Evolutionary conservation across 352 stramenopile species (phyloP).

Genomic region (Peronospora belbahrii): DNA sequence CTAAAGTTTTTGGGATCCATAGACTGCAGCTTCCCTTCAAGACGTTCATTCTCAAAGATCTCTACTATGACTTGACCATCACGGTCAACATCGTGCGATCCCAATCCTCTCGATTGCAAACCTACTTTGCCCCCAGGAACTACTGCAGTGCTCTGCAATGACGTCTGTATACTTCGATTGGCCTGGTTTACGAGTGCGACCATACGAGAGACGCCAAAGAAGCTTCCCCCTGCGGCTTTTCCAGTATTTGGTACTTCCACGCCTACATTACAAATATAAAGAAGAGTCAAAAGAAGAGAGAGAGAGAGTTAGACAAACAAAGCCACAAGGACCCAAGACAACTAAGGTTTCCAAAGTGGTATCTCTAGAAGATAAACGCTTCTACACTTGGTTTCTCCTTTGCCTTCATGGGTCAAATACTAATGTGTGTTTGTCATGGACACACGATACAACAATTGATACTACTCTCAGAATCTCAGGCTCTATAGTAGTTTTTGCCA

Average conservation of each 20-base stretch:
- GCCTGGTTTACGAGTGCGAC: slow-evolving; percentile 59
- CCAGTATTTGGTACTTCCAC: slow-evolving; percentile 22
- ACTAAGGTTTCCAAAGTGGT: neutral
- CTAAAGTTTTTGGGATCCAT: slow-evolving; percentile 71
- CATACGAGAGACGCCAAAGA: slow-evolving; percentile 68
- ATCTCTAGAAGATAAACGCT: slow-evolving; percentile 3
- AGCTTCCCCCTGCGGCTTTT: slow-evolving; percentile 44
- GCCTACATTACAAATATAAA: slow-evolving; percentile 14
- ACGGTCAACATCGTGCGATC: slow-evolving; percentile 52
- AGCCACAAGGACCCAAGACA: neutral
- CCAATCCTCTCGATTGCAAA: slow-evolving; percentile 34
- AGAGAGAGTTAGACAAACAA: slow-evolving; percentile 1
- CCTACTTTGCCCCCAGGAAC: slow-evolving; percentile 17
- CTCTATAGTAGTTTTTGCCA: too few relatives aligned
- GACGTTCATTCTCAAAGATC: slow-evolving; percentile 82
- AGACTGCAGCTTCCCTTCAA: slow-evolving; percentile 63
- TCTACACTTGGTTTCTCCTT: slow-evolving; percentile 57
- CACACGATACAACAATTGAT: too few relatives aligned
- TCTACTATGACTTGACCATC: slow-evolving; percentile 68
- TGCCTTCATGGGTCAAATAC: slow-evolving; percentile 52
- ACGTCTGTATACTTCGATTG: slow-evolving; percentile 64
- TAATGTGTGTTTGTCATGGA: too few relatives aligned
- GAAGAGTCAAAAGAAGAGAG: neutral
- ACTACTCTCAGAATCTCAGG: too few relatives aligned
- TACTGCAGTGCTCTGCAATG: slow-evolving; percentile 43